Base-by-base conservation (phyloP, 495 filamentous ascomycete genomes). In the Podospora australis region DNA sequence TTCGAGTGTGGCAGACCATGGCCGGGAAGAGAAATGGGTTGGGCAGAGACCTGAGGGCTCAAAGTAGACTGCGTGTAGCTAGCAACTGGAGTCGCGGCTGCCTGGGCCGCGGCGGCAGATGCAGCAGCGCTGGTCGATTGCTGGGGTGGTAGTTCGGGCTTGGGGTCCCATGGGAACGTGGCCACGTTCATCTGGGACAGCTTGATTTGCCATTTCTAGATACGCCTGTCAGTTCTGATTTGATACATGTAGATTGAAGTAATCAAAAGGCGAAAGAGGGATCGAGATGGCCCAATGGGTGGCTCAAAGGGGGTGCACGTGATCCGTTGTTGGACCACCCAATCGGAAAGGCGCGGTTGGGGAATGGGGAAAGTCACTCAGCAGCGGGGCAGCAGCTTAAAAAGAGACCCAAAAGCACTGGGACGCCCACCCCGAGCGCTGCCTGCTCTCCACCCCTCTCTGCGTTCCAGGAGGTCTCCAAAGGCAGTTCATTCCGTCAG, bases 101-200 rank as follows among this genome's bases (percentile, higher is more conserved):
- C 21, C 19, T 43, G 43, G 1, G 44, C 29, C n/a, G 39, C 38
- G 36, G 55, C 48, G 26, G 71, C 54, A 23, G 72, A 58, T 24
- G 65, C 58, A n/a, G 70, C 69, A 44, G 63, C 52, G 35, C 70
- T 70, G 28, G 26, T 29, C 9, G 65, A 56, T 17, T 46, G 59
- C 34, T 66, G 54, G 17, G 70, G 74, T 49, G 63, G 60, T 34
- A 72, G 72, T 38, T 76, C 77, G 39, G 68, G 75, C 69, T 75
- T 77, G 53, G 92, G 92, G 59, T 97, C 94, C 94, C 94, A 99
- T 19, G 94, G 94, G 68, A 96, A 97, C 30, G 79, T 72, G 44
- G 90, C 94, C 52, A 95, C 79, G 39, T 83, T 77, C 39, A 89
- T 78, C 55, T 81, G 79, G 0, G 91, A 84, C 17, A 97, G 79